These are phyloP conservation scores for Dactylellina drechsleri DNA, from an alignment of 2,329 filamentous ascomycete genomes.

Conservation along the genomic window DNA sequence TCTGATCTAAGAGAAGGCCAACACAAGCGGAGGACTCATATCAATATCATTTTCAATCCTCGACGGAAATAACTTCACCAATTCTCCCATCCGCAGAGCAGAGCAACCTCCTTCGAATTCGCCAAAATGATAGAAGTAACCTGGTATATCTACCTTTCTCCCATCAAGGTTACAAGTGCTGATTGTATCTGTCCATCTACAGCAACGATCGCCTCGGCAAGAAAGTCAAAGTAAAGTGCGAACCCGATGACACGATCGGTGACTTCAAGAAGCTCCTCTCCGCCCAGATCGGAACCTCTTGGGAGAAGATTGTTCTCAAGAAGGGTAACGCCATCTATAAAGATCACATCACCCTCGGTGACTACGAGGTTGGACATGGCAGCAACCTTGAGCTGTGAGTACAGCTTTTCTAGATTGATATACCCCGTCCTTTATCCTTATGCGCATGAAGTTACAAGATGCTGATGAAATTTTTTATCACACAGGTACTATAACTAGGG, in stretches of 20 bases:
- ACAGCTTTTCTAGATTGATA: background rate
- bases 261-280: constrained; percentile 58
- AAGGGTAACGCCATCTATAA: constrained; percentile 58
- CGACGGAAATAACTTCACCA: too few species aligned
- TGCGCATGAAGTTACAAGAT: background rate
- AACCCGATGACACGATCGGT: constrained; percentile 58
- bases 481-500: constrained; percentile 42
- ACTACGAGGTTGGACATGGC: constrained; percentile 58
- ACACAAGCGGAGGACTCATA: too few species aligned
- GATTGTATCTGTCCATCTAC: constrained; percentile 24
- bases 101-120: background rate
- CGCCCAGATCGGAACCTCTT: constrained; percentile 55
- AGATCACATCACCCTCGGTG: constrained; percentile 58
- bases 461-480: background rate
- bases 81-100: too few species aligned
- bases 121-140: constrained; percentile 60
- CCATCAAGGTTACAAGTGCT: constrained; percentile 46
- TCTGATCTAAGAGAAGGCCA: too few species aligned
- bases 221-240: constrained; percentile 58
- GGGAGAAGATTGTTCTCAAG: constrained; percentile 59
- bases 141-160: constrained; percentile 59
- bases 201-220: constrained; percentile 72
- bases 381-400: constrained; percentile 57
- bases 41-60: too few species aligned
- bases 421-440: background rate